Percentiles rank a stretch among this genome's conserved stretches.
These are phyloP conservation scores for Primulina huaijiensis DNA, from an alignment of 257 asterid species.

Conservation along the genomic window DNA sequence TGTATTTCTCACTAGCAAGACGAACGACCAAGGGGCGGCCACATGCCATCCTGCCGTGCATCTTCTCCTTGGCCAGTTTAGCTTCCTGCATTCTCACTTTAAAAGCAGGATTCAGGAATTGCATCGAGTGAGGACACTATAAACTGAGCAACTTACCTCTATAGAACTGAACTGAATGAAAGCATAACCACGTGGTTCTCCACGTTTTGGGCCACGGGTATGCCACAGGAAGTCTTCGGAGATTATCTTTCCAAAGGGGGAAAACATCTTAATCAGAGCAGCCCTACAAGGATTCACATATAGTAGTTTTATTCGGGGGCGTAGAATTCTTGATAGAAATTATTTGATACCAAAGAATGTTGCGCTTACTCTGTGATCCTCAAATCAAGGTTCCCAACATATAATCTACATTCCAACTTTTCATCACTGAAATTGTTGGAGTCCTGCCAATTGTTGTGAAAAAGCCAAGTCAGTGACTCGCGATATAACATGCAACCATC, in stretches of 20 bases:
- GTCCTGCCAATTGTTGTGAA: constrained; percentile 41
- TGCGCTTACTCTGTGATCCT: constrained; percentile 60
- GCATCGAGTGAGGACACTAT: constrained; percentile 2
- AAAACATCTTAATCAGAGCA: constrained; percentile 78
- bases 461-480: neutral
- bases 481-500: neutral
- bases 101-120: constrained; percentile 46
- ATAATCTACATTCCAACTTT: constrained; percentile 67
- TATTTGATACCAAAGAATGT: neutral
- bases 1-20: constrained; percentile 70
- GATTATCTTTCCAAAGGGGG: constrained; percentile 67
- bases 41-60: constrained; percentile 78
- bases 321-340: neutral
- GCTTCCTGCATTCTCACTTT: constrained; percentile 99
- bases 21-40: constrained; percentile 72
- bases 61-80: constrained; percentile 75
- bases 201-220: constrained; percentile 88
- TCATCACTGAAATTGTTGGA: constrained; percentile 39
- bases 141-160: constrained; percentile 58
- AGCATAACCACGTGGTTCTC: constrained; percentile 75
- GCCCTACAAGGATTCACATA: constrained; percentile 48
- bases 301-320: neutral
- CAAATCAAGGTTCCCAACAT: constrained; percentile 81
- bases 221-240: constrained; percentile 96
- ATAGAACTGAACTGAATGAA: constrained; percentile 77